A percentile compares a stretch with the other conserved stretches of the same genome.
Evolutionary conservation across 2,329 filamentous ascomycete genomes (phyloP).

Genomic region (Periglandula ipomoeae): DNA sequence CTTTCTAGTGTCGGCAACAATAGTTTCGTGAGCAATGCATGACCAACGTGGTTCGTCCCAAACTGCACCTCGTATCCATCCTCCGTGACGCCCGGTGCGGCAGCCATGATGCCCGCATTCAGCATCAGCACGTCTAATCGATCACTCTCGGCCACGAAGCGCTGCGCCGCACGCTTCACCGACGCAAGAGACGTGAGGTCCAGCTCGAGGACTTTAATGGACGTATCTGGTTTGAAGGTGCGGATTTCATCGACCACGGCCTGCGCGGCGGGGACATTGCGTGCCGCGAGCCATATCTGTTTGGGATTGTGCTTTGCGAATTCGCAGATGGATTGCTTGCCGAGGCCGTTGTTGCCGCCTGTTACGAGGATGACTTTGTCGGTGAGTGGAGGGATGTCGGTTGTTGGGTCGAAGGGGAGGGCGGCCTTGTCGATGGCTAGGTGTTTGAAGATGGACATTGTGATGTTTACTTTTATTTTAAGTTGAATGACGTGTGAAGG

Average conservation of each 20-base stretch:
- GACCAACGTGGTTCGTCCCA: slow-evolving; percentile 39
- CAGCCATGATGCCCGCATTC: slow-evolving; percentile 37
- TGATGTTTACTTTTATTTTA: not conserved
- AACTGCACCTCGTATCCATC: slow-evolving; percentile 42
- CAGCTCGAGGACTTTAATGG: slow-evolving; percentile 27
- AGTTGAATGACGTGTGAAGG: too few species aligned
- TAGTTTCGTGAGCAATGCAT: slow-evolving; percentile 33
- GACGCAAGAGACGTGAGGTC: slow-evolving; percentile 36
- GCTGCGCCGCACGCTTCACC: slow-evolving; percentile 29
- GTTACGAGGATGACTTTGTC: slow-evolving; percentile 74
- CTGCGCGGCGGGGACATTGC: slow-evolving; percentile 25
- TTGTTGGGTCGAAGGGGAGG: slow-evolving; percentile 11
- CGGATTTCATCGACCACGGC: slow-evolving; percentile 29
- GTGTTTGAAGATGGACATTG: not conserved
- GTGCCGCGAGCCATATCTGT: slow-evolving; percentile 20
- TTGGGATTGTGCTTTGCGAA: slow-evolving; percentile 12
- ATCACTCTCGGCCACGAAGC: slow-evolving; percentile 23
- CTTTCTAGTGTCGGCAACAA: slow-evolving; percentile 21
- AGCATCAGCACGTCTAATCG: slow-evolving; percentile 35
- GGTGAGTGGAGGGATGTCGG: slow-evolving; percentile 53
- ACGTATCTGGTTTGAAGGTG: slow-evolving; percentile 11
- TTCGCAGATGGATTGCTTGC: slow-evolving; percentile 36
- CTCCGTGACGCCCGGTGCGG: slow-evolving; percentile 24
- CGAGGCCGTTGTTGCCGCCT: slow-evolving; percentile 73
- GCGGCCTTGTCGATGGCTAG: slow-evolving; percentile 1